A percentile compares a stretch with the other conserved stretches of the same genome.
Conservation (phyloP, 768 basidiomycete species). For the Kwoniella europaea region DNA sequence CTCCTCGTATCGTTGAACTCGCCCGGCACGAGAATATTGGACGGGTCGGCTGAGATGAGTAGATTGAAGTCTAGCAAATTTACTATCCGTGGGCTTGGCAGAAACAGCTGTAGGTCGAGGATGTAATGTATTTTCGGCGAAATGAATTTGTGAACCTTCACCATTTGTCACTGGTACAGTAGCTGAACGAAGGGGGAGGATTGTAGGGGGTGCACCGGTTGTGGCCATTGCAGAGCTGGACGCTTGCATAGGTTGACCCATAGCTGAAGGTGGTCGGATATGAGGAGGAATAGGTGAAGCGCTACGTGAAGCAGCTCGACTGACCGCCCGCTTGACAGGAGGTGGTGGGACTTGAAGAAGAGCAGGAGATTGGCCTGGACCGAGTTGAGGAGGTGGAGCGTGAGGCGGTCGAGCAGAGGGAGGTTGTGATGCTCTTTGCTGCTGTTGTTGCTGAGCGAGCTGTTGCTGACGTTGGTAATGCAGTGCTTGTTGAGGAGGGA, state of each 20-base stretch:
- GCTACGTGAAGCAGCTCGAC: slow-evolving; percentile 21
- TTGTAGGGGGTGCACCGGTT: slow-evolving; percentile 14
- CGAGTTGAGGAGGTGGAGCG: slow-evolving; percentile 13
- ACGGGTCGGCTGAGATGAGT: neutral
- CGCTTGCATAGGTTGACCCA: slow-evolving; percentile 20
- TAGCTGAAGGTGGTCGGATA: slow-evolving; percentile 13
- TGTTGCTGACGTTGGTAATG: slow-evolving; percentile 22
- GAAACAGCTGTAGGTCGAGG: neutral
- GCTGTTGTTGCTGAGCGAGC: neutral
- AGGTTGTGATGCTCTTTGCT: slow-evolving; percentile 19
- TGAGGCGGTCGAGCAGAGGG: slow-evolving; percentile 21
- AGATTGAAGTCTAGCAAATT: slow-evolving; percentile 14
- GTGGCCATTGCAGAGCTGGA: slow-evolving; percentile 19
- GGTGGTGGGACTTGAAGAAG: slow-evolving; percentile 27
- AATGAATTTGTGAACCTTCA: slow-evolving; percentile 5
- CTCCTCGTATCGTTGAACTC: slow-evolving; percentile 5
- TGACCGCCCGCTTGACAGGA: slow-evolving; percentile 20
- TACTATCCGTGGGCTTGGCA: slow-evolving; percentile 9
- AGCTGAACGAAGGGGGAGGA: slow-evolving; percentile 15
- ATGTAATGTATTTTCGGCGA: slow-evolving; percentile 1
- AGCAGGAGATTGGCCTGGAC: slow-evolving; percentile 22
- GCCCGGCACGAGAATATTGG: slow-evolving; percentile 7
- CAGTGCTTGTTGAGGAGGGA: slow-evolving; percentile 18
- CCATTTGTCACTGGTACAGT: slow-evolving; percentile 16
- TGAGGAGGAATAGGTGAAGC: slow-evolving; percentile 23